phyloP scores from a whole-genome alignment of 2,329 filamentous ascomycete species.

The Plenodomus tracheiphilus region DNA sequence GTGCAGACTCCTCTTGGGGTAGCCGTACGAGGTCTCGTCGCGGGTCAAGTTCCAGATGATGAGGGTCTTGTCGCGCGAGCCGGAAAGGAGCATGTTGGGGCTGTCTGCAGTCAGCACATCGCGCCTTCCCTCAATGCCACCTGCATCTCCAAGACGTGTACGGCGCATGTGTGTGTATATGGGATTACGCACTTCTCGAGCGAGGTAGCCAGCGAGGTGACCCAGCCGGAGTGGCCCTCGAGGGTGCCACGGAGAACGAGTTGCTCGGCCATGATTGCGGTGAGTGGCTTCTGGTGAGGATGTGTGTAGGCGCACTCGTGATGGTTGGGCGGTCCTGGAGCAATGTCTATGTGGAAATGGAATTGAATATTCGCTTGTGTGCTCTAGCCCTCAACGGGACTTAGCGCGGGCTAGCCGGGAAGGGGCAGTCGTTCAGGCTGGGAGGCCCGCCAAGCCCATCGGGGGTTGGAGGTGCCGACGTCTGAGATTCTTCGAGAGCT shows the following conservation, averaged over 20 bases:
- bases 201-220: constrained; percentile 96
- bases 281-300: constrained; percentile 41
- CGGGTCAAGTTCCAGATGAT: constrained; percentile 99
- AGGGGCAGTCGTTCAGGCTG: not conserved
- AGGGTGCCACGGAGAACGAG: constrained; percentile 95
- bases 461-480: not conserved
- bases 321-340: constrained; percentile 30
- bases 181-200: constrained; percentile 78
- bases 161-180: not conserved
- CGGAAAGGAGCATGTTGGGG: constrained; percentile 99
- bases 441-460: not conserved
- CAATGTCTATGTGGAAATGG: not conserved
- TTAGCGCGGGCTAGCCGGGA: not conserved
- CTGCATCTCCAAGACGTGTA: not conserved
- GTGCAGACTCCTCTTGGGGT: constrained; percentile 98
- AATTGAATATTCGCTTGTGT: too few species aligned
- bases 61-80: constrained; percentile 95
- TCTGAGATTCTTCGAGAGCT: not conserved
- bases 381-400: too few species aligned
- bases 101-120: constrained; percentile 52
- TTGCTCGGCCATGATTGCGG: constrained; percentile 78
- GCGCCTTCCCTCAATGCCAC: constrained; percentile 10
- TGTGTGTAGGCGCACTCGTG: constrained; percentile 37
- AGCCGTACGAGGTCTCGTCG: constrained; percentile 96
- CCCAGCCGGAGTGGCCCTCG: constrained; percentile 99